Evolutionary conservation across 1,284 basidiomycete species (phyloP).

Genomic region (Tilletia indica): DNA sequence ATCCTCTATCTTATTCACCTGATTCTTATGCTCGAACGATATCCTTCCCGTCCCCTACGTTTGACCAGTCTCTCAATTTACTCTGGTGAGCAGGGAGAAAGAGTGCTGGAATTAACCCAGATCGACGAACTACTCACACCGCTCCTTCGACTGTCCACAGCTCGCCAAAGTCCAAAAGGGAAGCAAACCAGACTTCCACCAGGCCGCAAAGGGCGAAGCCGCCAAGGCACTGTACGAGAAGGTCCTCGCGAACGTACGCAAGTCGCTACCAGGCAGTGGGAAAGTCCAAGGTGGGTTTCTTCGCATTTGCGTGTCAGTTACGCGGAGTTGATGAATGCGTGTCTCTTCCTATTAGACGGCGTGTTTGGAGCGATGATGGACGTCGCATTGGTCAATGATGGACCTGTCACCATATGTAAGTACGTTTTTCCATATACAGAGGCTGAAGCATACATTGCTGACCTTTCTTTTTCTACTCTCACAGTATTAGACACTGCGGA

Average conservation of each 20-base stretch:
- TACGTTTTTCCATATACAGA: neutral
- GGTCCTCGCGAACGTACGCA: constrained; percentile 36
- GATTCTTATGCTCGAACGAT: neutral
- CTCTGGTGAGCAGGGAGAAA: constrained; percentile 23
- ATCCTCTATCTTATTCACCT: neutral
- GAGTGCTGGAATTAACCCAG: neutral
- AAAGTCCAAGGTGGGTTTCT: constrained; percentile 34
- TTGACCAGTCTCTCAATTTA: constrained; percentile 48
- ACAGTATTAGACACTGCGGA: constrained; percentile 43
- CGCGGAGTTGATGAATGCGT: too few relatives aligned
- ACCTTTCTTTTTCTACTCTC: neutral
- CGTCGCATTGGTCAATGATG: constrained; percentile 48
- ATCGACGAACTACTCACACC: too few relatives aligned
- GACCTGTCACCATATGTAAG: constrained; percentile 43
- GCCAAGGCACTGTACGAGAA: constrained; percentile 43
- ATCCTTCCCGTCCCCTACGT: neutral
- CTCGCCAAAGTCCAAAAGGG: constrained; percentile 49
- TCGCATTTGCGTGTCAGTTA: neutral
- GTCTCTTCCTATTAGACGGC: constrained; percentile 30
- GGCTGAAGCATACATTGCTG: too few relatives aligned
- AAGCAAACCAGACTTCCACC: constrained; percentile 53
- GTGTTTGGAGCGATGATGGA: constrained; percentile 55
- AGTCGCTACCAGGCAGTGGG: constrained; percentile 4
- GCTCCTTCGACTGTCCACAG: neutral
- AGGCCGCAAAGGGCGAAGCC: constrained; percentile 38